Percentiles rank a stretch among this genome's conserved stretches.
phyloP scores from a whole-genome alignment of 2,329 filamentous ascomycete species.

The Cephalotrichum gorgonifer region DNA sequence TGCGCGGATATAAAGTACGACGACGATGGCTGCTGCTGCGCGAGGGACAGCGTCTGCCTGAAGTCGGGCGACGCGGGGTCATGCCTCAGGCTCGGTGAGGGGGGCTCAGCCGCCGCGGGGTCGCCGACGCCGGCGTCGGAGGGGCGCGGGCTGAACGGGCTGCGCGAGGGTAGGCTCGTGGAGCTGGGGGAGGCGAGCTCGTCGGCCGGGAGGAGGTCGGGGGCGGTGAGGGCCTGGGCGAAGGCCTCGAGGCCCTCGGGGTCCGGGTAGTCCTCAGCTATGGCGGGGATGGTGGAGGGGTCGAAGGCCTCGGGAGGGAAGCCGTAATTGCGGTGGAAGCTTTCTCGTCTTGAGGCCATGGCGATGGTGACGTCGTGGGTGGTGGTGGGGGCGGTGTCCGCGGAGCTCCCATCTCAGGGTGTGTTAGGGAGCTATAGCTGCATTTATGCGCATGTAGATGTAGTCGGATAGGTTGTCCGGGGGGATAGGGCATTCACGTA shows the following conservation, averaged over 20 bases:
- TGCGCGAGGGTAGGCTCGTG: slow-evolving; percentile 18
- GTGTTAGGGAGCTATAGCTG: not conserved
- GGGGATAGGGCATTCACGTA: not conserved
- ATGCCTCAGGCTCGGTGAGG: slow-evolving; percentile 15
- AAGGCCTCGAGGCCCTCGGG: slow-evolving; percentile 68
- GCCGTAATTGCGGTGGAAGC: slow-evolving; percentile 32
- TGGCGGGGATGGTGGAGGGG: slow-evolving; percentile 62
- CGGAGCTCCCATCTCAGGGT: not conserved
- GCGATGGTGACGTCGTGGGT: not conserved
- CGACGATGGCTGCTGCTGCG: slow-evolving; percentile 19
- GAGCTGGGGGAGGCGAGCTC: slow-evolving; percentile 37
- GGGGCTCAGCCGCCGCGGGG: slow-evolving; percentile 29
- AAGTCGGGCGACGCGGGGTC: slow-evolving; percentile 23
- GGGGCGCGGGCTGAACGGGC: slow-evolving; percentile 2
- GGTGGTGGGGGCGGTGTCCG: not conserved
- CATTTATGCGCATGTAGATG: not conserved
- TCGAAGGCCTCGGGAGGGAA: slow-evolving; percentile 58
- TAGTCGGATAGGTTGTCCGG: not conserved
- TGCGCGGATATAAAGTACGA: slow-evolving; percentile 70
- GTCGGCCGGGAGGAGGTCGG: slow-evolving; percentile 58
- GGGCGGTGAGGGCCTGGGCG: slow-evolving; percentile 69
- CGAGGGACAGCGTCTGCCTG: slow-evolving; percentile 27
- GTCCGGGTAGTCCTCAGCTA: slow-evolving; percentile 65
- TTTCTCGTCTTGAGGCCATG: slow-evolving; percentile 3
- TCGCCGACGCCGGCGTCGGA: slow-evolving; percentile 21